Conservation (phyloP, 768 basidiomycete species). For the Dendrothele bispora region DNA sequence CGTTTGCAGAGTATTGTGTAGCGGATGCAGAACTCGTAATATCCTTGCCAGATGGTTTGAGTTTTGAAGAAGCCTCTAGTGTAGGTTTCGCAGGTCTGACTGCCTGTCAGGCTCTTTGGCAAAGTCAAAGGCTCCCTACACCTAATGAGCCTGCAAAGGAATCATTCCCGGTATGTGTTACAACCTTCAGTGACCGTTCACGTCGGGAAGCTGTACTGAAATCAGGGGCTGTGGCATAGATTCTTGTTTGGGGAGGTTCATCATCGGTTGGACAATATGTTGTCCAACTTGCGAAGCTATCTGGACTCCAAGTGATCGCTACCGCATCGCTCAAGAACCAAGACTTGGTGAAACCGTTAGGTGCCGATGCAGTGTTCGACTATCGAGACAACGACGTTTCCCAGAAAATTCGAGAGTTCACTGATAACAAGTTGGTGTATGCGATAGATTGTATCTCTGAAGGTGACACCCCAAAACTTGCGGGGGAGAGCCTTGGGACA, state of each 20-base stretch:
- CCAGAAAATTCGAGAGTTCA: slow-evolving; percentile 20
- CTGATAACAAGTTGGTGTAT: slow-evolving; percentile 16
- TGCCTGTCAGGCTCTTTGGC: slow-evolving; percentile 17
- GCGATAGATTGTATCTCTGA: slow-evolving; percentile 23
- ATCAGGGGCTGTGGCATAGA: too few species aligned
- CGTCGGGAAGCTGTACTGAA: too few species aligned
- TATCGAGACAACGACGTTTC: slow-evolving; percentile 24
- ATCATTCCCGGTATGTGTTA: slow-evolving; percentile 10
- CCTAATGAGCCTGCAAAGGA: slow-evolving; percentile 9
- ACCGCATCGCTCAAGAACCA: slow-evolving; percentile 40
- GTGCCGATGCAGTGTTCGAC: slow-evolving; percentile 41
- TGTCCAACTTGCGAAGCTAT: slow-evolving; percentile 37
- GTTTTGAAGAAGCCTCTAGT: slow-evolving; percentile 15
- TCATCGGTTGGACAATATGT: slow-evolving; percentile 30
- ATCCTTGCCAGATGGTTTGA: slow-evolving; percentile 11
- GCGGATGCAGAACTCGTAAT: slow-evolving; percentile 16
- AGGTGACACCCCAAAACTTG: slow-evolving; percentile 10
- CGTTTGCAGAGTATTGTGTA: slow-evolving; percentile 18
- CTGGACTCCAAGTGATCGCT: slow-evolving; percentile 39
- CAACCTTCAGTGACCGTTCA: too few species aligned
- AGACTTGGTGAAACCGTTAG: slow-evolving; percentile 33
- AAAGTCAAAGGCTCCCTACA: slow-evolving; percentile 14
- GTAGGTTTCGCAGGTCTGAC: slow-evolving; percentile 16
- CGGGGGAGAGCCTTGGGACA: slow-evolving; percentile 6
- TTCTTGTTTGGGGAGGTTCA: slow-evolving; percentile 10